Evolutionary conservation across 495 filamentous ascomycete species (phyloP).

Genomic region (Hypoxylon crocopeplum): DNA sequence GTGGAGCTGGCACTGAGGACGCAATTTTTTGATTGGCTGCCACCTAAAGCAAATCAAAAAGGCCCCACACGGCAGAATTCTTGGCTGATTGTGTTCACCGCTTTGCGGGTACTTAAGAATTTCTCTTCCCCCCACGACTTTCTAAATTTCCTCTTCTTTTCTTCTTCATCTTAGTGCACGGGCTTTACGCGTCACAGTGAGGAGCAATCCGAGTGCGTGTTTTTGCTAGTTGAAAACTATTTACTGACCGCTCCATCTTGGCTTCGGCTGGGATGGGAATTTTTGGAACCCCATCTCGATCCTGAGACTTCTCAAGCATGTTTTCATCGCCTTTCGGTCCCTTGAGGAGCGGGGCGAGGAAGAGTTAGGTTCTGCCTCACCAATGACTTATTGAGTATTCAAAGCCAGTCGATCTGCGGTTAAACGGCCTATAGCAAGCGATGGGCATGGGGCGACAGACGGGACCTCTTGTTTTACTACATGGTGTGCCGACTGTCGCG

Average conservation of each 20-base stretch:
- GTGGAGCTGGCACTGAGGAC: too few relatives aligned
- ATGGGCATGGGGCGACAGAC: too few relatives aligned
- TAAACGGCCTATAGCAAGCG: too few relatives aligned
- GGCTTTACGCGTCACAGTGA: constrained; percentile 62
- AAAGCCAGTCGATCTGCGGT: too few relatives aligned
- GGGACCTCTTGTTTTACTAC: too few relatives aligned
- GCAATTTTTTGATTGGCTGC: too few relatives aligned
- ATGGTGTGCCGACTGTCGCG: too few relatives aligned
- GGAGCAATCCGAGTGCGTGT: constrained; percentile 62
- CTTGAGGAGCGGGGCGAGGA: constrained; percentile 41
- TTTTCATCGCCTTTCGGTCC: constrained; percentile 39
- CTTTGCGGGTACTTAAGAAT: constrained; percentile 34
- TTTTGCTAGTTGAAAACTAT: constrained; percentile 67
- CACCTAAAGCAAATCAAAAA: too few relatives aligned
- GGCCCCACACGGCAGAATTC: constrained; percentile 28
- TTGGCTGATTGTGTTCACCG: constrained; percentile 31
- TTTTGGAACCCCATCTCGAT: constrained; percentile 45
- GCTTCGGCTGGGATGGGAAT: constrained; percentile 52
- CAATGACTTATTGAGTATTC: too few relatives aligned
- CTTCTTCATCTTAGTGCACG: constrained; percentile 56
- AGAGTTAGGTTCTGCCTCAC: constrained; percentile 3
- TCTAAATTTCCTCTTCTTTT: constrained; percentile 36
- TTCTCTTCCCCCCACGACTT: constrained; percentile 17
- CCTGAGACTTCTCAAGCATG: neutral
- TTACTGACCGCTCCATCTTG: constrained; percentile 50